Evolutionary conservation across 2,329 filamentous ascomycete species (phyloP).

Genomic region (Magnaporthiopsis incrustans): DNA sequence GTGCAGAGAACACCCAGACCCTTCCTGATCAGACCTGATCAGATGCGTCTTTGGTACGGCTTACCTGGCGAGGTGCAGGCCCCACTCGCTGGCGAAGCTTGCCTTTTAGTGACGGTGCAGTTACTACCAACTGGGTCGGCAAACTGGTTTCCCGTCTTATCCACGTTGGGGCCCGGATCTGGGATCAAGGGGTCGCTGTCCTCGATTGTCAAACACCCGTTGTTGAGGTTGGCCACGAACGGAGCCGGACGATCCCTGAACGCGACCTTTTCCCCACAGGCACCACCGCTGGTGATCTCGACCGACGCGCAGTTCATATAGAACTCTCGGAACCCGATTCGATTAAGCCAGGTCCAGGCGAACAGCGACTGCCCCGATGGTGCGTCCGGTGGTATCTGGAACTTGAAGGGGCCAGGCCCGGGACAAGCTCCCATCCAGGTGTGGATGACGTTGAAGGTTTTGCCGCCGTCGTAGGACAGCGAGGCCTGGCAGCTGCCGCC

Average conservation of each 20-base stretch:
- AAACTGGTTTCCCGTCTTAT: not conserved
- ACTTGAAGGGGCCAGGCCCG: constrained; percentile 46
- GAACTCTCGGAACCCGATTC: constrained; percentile 70
- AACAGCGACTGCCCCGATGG: constrained; percentile 51
- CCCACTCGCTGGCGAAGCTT: not conserved
- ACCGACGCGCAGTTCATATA: constrained; percentile 81
- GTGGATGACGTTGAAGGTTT: constrained; percentile 60
- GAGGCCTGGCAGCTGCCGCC: constrained; percentile 73
- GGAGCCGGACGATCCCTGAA: constrained; percentile 9
- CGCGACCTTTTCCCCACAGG: not conserved
- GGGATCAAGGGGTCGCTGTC: constrained; percentile 11
- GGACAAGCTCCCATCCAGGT: constrained; percentile 50
- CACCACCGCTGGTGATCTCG: constrained; percentile 38
- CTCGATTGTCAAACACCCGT: constrained; percentile 11
- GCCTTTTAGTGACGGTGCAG: not conserved
- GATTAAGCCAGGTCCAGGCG: constrained; percentile 73
- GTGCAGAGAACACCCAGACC: not conserved
- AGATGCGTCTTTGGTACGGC: not conserved
- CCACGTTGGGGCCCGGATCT: constrained; percentile 10
- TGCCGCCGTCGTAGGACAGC: constrained; percentile 65
- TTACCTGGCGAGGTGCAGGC: not conserved
- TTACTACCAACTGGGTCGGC: constrained; percentile 3
- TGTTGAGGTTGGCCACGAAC: constrained; percentile 12
- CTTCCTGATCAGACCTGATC: not conserved
- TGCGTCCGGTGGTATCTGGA: constrained; percentile 57